Base-by-base conservation (phyloP, 1,139 yeast genomes). In the Candida sp. region DNA sequence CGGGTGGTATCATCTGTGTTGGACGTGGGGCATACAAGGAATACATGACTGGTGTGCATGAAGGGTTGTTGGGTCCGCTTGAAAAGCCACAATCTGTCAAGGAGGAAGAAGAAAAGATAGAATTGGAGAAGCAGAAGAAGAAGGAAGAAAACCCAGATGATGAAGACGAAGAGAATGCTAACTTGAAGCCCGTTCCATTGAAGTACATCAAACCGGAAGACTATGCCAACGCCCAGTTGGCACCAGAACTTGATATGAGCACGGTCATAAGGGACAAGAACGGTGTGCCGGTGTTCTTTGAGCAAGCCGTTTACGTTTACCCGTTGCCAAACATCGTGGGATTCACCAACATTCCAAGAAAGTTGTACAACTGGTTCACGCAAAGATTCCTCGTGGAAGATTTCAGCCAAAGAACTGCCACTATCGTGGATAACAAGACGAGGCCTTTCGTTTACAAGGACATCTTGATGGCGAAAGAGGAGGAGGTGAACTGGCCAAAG, bases 21-120 rank as follows among this genome's bases (percentile, higher is more conserved):
- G 99, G 99, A 3, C 80, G 99, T 65, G 99, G 99, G 51, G 94
- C 98, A 0, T 94, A 84, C 68, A 94, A 93, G 67, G 99, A 96
- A 73, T 96, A 90, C 65, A 68, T 96, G 51, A 81, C 83, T 48
- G 99, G 99, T 6, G 68, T 96, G 7, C 98, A 94, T 62, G 99
- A 96, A 70, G 99, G 99, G 6, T 78, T 96, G 65, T 72, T 96
- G 47, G 99, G 99, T 0, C 98, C 98, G 2, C 73, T 93, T 53
- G 92, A 87, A 30, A 79, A 80, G 51, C 96, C 96, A 2, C 68
- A 65, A 48, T 64, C 54, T 44, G 55, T 62, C 28, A 51, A 60
- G 27, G 72, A 67, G 28, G 73, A 68, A 26, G 78, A 72, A 26
- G 68, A 65, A 7, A 65, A 65, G 37, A 50, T 54, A 2, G 64